Evolutionary conservation across 176 grass and related monocot genomes (phyloP), one percentile per base, ranked within the genome.

Genomic region (Tuctoria greenei): DNA sequence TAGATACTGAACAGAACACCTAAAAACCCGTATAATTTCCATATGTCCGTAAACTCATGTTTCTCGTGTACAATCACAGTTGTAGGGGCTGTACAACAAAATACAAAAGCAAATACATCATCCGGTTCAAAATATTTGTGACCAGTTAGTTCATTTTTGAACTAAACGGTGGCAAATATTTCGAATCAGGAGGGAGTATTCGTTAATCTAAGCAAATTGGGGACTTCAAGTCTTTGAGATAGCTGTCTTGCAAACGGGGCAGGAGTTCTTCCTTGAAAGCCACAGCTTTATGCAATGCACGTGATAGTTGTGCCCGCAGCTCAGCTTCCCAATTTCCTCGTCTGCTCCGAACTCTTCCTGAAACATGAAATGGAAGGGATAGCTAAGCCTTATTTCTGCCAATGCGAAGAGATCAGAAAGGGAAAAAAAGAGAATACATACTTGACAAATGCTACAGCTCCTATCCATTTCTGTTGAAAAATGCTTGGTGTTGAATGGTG

Each of bases 211-310:
- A 3, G 59, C 69, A 0, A 40, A 47, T 18, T 43, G 7, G 11
- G 10, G 21, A 42, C 16, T 75, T 74, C 86, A 93, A 50, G 72
- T 40, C 63, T 86, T 92, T 59, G 89, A 83, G 26, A 90, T 82
- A 54, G 80, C 59, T 13, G 71, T 61, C 76, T 98, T 98, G 89
- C 95, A 98, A 59, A 98, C 82, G 3, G 95, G 95, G 76, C 95
- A 94, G 49, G 89, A 81, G 60, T 98, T 98, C 89, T 98, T 98
- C 80, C 78, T 85, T 72, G 80, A 81, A 62, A 98, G 95, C 95
- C 91, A 98, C 45, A 94, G 95, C 39, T 94, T 98, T 62, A 98
- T 94, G 86, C 95, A 98, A 17, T 88, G 84, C 77, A 92, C 79
- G 42, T 98, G 95, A 56, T 90, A 98, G 79, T 72, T 78, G 79